Evolutionary conservation across 1,284 basidiomycete species (phyloP).

Genomic region (Trametes hirsuta): DNA sequence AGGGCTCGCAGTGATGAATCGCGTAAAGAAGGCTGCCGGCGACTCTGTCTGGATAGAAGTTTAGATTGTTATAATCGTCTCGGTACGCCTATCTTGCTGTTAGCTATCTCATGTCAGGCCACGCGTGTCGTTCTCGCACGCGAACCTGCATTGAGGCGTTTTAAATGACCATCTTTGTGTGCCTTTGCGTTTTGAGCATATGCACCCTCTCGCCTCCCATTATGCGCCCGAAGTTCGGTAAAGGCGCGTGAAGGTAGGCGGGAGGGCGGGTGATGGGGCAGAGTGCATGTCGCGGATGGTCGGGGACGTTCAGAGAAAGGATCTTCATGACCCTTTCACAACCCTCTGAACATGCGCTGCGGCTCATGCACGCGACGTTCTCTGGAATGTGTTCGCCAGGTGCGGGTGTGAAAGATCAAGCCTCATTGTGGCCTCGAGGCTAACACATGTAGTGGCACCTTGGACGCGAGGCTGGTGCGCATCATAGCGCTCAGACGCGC

Average conservation of each 20-base stretch:
- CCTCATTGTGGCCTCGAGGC: conserved; percentile 27
- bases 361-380: not conserved
- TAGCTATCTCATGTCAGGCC: not conserved
- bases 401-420: conserved; percentile 10
- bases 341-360: not conserved
- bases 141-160: not conserved
- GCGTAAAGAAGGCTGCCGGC: conserved; percentile 93
- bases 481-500: no score
- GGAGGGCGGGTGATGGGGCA: conserved; percentile 9
- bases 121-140: not conserved
- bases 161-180: not conserved
- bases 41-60: conserved; percentile 50
- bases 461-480: not conserved
- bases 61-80: conserved; percentile 5
- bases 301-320: conserved; percentile 2
- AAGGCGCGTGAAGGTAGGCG: conserved; percentile 14
- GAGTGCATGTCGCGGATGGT: not conserved
- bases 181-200: not conserved
- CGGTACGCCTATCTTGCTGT: conserved; percentile 17
- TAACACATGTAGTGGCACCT: conserved; percentile 22
- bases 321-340: not conserved
- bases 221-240: not conserved
- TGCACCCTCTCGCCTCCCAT: not conserved
- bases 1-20: conserved; percentile 96
- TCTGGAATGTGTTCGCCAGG: not conserved